These are phyloP conservation scores for Albugo laibachii DNA, from an alignment of 352 stramenopile species.

Conservation along the genomic window DNA sequence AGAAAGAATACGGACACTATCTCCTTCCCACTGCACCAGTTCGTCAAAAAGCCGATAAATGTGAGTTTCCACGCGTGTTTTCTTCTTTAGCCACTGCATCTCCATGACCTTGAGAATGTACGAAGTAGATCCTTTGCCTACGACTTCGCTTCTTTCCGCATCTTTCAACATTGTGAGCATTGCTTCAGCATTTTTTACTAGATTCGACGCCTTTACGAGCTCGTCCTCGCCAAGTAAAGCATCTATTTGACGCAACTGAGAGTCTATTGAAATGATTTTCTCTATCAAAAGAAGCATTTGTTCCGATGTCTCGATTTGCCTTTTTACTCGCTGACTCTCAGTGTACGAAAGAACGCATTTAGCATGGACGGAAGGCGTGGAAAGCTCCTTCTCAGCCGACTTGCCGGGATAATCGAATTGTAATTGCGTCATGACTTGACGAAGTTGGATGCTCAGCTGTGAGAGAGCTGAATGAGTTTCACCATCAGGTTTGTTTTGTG, in stretches of 20 bases:
- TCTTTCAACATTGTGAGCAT: conserved; percentile 9
- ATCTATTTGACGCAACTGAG: conserved; percentile 2
- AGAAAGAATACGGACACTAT: neutral
- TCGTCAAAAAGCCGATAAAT: too few species aligned
- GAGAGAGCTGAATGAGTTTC: conserved; percentile 19
- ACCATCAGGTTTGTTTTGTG: conserved; percentile 10
- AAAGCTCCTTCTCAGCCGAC: conserved; percentile 5
- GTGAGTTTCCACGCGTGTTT: conserved; percentile 3
- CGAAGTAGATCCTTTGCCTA: neutral
- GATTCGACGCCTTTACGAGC: too few species aligned
- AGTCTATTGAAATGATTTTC: conserved; percentile 41
- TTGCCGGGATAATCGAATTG: conserved; percentile 1
- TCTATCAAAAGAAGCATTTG: conserved; percentile 41
- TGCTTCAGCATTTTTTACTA: too few species aligned
- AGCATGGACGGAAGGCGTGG: conserved; percentile 13
- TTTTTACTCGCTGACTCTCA: conserved; percentile 30
- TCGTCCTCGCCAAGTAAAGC: too few species aligned
- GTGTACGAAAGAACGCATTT: conserved; percentile 30
- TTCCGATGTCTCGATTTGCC: conserved; percentile 37
- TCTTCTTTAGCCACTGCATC: conserved; percentile 14
- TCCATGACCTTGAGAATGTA: conserved; percentile 18
- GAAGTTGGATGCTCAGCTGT: neutral
- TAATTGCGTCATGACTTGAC: conserved; percentile 2
- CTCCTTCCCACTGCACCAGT: too few species aligned
- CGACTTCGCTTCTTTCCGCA: conserved; percentile 14